phyloP scores from a whole-genome alignment of 495 filamentous ascomycete species.

The Penicillium ochrochloron region DNA sequence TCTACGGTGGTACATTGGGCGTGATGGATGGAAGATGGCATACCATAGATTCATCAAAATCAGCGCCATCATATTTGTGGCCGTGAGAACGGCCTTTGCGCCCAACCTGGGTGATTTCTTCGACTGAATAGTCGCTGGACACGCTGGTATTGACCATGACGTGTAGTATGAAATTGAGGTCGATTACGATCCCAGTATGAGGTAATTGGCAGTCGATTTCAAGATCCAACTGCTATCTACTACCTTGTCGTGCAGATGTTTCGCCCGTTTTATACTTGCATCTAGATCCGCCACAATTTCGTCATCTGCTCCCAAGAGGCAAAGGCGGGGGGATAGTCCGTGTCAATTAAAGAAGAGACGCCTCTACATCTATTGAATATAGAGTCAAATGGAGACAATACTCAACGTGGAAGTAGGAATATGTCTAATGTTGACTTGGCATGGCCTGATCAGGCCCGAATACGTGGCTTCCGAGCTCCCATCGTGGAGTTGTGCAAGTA shows the following conservation, averaged over 20 bases:
- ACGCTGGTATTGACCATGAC: slow-evolving; percentile 7
- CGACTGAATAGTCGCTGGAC: slow-evolving; percentile 17
- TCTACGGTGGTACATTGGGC: background rate
- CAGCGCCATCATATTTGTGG: slow-evolving; percentile 14
- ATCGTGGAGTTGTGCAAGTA: background rate
- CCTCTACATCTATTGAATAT: background rate
- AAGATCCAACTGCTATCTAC: slow-evolving; percentile 2
- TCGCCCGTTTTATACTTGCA: slow-evolving; percentile 5
- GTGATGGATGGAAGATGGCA: background rate
- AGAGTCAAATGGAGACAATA: background rate
- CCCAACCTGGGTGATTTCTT: slow-evolving; percentile 13
- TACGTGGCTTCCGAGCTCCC: slow-evolving; percentile 4
- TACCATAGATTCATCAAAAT: slow-evolving; percentile 11
- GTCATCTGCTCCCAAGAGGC: slow-evolving; percentile 19
- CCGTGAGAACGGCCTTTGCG: slow-evolving; percentile 12
- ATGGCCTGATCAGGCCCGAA: background rate
- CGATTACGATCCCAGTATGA: background rate
- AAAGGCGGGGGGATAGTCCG: slow-evolving; percentile 13
- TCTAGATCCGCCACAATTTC: slow-evolving; percentile 24
- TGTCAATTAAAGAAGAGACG: background rate
- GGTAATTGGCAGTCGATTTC: background rate
- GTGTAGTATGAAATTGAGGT: background rate
- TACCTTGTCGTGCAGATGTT: background rate
- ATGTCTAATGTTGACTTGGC: background rate
- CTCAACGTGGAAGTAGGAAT: background rate